Percentiles rank a stretch among this genome's conserved stretches.
These are phyloP conservation scores for Microsporum ferrugineum DNA, from an alignment of 2,329 filamentous ascomycete genomes.

Conservation along the genomic window DNA sequence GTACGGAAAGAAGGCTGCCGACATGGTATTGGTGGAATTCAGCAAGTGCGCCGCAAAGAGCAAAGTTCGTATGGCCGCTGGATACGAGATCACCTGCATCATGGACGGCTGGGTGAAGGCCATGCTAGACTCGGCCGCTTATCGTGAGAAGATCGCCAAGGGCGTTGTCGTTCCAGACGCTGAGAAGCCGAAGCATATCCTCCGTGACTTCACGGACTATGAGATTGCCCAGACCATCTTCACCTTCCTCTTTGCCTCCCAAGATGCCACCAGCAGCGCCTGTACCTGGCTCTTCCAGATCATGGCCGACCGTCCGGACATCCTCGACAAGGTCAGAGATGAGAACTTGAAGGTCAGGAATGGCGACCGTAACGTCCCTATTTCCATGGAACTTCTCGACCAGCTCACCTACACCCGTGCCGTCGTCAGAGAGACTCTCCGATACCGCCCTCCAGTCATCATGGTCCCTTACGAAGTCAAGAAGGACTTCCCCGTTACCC, in stretches of 20 bases:
- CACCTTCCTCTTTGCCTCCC: conserved; percentile 93
- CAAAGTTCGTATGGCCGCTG: conserved; percentile 81
- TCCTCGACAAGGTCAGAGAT: conserved; percentile 78
- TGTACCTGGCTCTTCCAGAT: conserved; percentile 92
- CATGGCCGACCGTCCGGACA: conserved; percentile 84
- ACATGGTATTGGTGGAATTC: conserved; percentile 85
- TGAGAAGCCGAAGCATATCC: conserved; percentile 69
- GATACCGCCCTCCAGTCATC: conserved; percentile 89
- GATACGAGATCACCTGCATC: conserved; percentile 78
- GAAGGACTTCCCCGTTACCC: conserved; percentile 85
- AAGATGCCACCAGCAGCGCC: conserved; percentile 91
- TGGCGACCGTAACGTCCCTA: conserved; percentile 57
- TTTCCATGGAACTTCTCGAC: conserved; percentile 79
- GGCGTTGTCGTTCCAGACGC: conserved; percentile 56
- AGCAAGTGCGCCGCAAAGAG: conserved; percentile 84
- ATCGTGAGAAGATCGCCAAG: conserved; percentile 64
- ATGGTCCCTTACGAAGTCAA: conserved; percentile 95
- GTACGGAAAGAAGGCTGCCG: conserved; percentile 92
- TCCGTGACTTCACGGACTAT: conserved; percentile 78
- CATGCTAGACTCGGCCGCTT: conserved; percentile 75
- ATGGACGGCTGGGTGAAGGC: conserved; percentile 89
- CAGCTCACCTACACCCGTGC: conserved; percentile 81
- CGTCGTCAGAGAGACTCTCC: conserved; percentile 79
- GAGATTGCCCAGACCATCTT: conserved; percentile 91
- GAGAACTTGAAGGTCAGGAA: conserved; percentile 72